These are phyloP conservation scores for Scalesia atractyloides DNA, from an alignment of 129 eudicot species.

Conservation along the genomic window DNA sequence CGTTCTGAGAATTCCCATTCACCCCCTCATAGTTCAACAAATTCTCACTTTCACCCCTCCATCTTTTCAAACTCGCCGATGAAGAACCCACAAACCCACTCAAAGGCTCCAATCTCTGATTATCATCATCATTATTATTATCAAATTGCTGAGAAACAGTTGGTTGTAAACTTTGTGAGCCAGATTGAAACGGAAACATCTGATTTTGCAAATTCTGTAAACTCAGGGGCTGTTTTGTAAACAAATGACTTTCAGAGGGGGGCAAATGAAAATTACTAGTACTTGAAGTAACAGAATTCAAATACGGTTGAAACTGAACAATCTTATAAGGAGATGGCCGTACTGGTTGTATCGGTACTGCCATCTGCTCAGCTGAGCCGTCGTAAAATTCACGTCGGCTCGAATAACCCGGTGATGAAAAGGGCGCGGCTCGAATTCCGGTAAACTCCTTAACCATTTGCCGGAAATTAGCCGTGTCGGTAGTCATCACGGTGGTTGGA, in stretches of 20 bases:
- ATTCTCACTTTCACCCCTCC: constrained; percentile 46
- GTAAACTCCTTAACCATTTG: constrained; percentile 95
- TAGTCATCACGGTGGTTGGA: constrained; percentile 83
- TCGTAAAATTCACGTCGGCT: constrained; percentile 53
- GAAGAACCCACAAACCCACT: constrained; percentile 24
- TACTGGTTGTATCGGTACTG: constrained; percentile 1
- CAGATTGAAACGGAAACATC: constrained; percentile 37
- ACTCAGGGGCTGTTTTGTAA: constrained; percentile 34
- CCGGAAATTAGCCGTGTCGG: constrained; percentile 82
- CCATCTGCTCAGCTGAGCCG: constrained; percentile 19
- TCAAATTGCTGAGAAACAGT: constrained; percentile 12
- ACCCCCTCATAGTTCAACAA: constrained; percentile 29
- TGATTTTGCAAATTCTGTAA: constrained; percentile 46
- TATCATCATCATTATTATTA: background rate
- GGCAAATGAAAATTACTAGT: constrained; percentile 27
- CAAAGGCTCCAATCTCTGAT: constrained; percentile 12
- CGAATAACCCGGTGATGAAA: constrained; percentile 36
- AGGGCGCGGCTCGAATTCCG: constrained; percentile 77
- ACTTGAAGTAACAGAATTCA: constrained; percentile 17
- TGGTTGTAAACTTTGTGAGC: constrained; percentile 8
- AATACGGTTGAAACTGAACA: background rate
- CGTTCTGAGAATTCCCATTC: constrained; percentile 26
- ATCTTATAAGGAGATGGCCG: constrained; percentile 61
- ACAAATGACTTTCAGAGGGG: constrained; percentile 17
- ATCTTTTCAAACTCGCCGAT: constrained; percentile 25